A percentile compares a stretch with the other conserved stretches of the same genome.
Conservation (phyloP, 192 early-diverging fungal species). For the Umbelopsis ramanniana region DNA sequence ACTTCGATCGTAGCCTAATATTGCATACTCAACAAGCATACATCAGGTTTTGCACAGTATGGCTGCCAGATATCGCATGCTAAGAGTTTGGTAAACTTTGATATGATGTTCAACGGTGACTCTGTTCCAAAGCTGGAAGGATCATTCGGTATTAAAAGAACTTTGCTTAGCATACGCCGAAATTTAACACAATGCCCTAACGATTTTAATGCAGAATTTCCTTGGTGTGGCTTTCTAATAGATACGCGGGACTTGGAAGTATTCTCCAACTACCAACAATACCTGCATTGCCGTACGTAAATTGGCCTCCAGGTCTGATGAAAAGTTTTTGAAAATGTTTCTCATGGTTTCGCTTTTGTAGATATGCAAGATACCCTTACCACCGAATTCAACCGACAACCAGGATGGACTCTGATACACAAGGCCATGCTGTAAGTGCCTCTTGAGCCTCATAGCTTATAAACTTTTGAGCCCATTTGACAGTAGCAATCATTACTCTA, state of each 20-base stretch:
- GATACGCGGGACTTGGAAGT: slow-evolving; percentile 69
- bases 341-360: neutral
- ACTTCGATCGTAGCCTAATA: too few relatives aligned
- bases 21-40: neutral
- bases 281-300: neutral
- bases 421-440: slow-evolving; percentile 9
- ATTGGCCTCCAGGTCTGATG: neutral
- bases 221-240: slow-evolving; percentile 87
- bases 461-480: neutral
- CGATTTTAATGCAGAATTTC: slow-evolving; percentile 55
- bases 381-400: neutral
- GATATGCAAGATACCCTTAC: slow-evolving; percentile 13
- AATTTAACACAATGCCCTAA: neutral
- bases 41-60: slow-evolving; percentile 59
- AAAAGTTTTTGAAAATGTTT: too few relatives aligned
- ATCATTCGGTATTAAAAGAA: slow-evolving; percentile 1
- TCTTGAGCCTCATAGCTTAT: neutral
- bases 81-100: slow-evolving; percentile 86
- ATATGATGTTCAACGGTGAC: slow-evolving; percentile 44
- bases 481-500: neutral
- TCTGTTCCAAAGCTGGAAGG: slow-evolving; percentile 27
- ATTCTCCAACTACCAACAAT: slow-evolving; percentile 62
- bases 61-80: slow-evolving; percentile 74
- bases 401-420: neutral
- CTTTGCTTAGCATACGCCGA: too few relatives aligned